Conservation (phyloP, 352 stramenopile genomes). For the Globisporangium polare region DNA sequence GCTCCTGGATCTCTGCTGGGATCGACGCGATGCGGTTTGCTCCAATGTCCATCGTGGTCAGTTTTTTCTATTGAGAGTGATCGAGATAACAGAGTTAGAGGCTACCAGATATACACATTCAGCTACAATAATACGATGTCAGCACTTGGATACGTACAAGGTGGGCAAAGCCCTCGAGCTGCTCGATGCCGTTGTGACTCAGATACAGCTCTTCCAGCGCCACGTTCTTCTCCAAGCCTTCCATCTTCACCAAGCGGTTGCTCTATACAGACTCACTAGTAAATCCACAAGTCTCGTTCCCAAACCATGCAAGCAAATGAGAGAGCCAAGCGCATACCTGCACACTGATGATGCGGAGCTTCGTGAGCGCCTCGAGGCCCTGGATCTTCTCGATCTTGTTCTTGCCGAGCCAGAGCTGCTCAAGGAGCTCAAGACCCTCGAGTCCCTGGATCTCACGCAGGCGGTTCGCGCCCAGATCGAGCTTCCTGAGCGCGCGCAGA, state of each 20-base stretch:
- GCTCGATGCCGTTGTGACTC: conserved; percentile 95
- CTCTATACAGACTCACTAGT: conserved; percentile 54
- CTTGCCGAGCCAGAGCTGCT: conserved; percentile 97
- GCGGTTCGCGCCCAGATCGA: conserved; percentile 97
- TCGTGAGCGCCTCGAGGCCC: conserved; percentile 80
- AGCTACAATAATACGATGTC: not conserved
- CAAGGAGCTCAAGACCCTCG: conserved; percentile 81
- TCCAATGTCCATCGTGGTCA: conserved; percentile 70
- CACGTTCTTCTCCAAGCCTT: conserved; percentile 86
- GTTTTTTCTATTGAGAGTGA: conserved; percentile 32
- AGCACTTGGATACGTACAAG: conserved; percentile 41
- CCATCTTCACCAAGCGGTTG: conserved; percentile 93
- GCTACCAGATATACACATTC: not conserved
- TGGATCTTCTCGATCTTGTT: conserved; percentile 97
- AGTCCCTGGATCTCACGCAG: conserved; percentile 92
- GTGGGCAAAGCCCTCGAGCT: conserved; percentile 67
- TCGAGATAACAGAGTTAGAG: conserved; percentile 2
- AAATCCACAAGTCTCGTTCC: no score
- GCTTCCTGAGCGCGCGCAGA: conserved; percentile 88
- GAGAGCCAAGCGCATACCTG: conserved; percentile 26
- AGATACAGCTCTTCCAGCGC: conserved; percentile 97
- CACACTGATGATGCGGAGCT: conserved; percentile 86
- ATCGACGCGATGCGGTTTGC: conserved; percentile 82
- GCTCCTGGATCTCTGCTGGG: conserved; percentile 31
- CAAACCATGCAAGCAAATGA: conserved; percentile 1